Evolutionary conservation across 306 rosid genomes (phyloP), one percentile per base, ranked within the genome.

Genomic region (Vicia sativa): DNA sequence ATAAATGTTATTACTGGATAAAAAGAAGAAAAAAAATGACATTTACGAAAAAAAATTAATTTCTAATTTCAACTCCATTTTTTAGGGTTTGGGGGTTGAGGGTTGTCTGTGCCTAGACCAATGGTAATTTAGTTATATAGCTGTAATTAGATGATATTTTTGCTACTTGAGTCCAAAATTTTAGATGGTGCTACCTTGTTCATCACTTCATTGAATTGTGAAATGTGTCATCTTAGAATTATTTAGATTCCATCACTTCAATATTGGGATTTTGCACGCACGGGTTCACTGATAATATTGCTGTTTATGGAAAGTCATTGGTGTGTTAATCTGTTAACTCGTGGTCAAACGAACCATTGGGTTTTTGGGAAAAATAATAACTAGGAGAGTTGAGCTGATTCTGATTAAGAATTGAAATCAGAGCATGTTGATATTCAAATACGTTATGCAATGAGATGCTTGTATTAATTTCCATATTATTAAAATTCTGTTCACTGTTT

Each of bases 381-480:
- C n/a, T n/a, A n/a, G n/a, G 37, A 31, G 44, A 42, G 34, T 25
- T 67, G 58, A 35, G 49, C 46, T 68, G 31, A 62, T n/a, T 59
- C 26, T 7, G 68, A 29, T 73, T 44, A 62, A 61, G 72, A 11
- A 25, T 35, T 62, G 50, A 42, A 50, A 11, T 62, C 63, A 25
- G 41, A 73, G 34, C 11, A 43, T 60, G 56, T 21, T 52, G 64
- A 29, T 61, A 43, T 67, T 12, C n/a, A 18, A 38, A 61, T 50
- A 11, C 31, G 34, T 11, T 72, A 26, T 54, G 31, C 57, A 26
- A 46, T 54, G 43, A 26, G 63, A 73, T 57, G 62, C 4, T 57
- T 49, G 49, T 60, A 45, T 37, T 54, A 43, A 72, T 73, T 77
- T 66, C 35, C 63, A 39, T 77, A 38, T 34, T 63, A 62, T 56